Conservation (phyloP, 768 basidiomycete species). For the Asterophora lycoperdoides region DNA sequence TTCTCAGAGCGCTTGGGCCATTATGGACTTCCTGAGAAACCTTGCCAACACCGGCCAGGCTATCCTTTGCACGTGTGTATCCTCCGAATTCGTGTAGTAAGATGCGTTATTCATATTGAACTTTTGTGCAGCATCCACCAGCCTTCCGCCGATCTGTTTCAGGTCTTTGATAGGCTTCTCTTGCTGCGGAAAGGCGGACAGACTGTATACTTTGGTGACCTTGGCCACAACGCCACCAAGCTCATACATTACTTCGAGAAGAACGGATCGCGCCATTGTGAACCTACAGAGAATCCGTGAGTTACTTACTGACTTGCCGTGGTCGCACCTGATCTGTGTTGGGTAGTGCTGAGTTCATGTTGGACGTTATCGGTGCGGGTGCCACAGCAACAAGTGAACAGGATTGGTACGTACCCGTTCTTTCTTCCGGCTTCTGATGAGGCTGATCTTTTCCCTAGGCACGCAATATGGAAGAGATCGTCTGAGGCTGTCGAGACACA, state of each 20-base stretch:
- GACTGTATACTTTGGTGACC: slow-evolving; percentile 69
- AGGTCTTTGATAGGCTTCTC: slow-evolving; percentile 76
- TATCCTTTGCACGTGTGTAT: slow-evolving; percentile 78
- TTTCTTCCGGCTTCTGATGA: slow-evolving; percentile 31
- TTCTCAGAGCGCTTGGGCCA: slow-evolving; percentile 84
- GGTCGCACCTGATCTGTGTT: slow-evolving; percentile 8
- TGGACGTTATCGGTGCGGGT: slow-evolving; percentile 73
- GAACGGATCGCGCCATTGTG: slow-evolving; percentile 63
- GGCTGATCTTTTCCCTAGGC: slow-evolving; percentile 14
- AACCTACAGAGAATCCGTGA: slow-evolving; percentile 69
- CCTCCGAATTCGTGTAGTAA: background rate
- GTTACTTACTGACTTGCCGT: slow-evolving; percentile 7
- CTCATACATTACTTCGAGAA: slow-evolving; percentile 73
- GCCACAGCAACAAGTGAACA: slow-evolving; percentile 46
- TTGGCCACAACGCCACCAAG: slow-evolving; percentile 56
- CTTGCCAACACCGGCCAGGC: slow-evolving; percentile 82
- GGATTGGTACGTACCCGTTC: slow-evolving; percentile 49
- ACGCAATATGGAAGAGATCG: slow-evolving; percentile 41
- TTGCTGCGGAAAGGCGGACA: slow-evolving; percentile 76
- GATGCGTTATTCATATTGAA: background rate
- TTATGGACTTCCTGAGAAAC: slow-evolving; percentile 67
- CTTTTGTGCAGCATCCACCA: slow-evolving; percentile 36
- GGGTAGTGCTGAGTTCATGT: slow-evolving; percentile 54
- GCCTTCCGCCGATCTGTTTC: slow-evolving; percentile 83
- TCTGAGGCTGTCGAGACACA: slow-evolving; percentile 30